Percentiles rank a stretch among this genome's conserved stretches.
These are phyloP conservation scores for Orychophragmus violaceus DNA, from an alignment of 345 rosid species.

Conservation along the genomic window DNA sequence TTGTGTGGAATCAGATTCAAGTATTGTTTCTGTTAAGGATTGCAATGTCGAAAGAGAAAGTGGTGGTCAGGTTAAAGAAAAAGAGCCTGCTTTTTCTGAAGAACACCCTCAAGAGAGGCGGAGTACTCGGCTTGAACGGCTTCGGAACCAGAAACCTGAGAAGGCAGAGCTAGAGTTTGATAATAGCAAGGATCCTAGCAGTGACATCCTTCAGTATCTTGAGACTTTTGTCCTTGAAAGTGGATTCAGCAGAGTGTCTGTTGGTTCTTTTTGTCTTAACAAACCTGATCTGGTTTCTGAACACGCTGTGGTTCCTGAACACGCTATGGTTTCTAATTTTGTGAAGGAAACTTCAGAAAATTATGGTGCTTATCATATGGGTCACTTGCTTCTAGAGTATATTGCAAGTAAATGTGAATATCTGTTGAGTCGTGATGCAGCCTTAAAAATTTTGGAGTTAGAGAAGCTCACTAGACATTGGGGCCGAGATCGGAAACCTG, in stretches of 20 bases:
- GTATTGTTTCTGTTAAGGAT: conserved; percentile 41
- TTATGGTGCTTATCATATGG: conserved; percentile 80
- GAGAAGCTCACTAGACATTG: conserved; percentile 80
- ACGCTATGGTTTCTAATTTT: conserved; percentile 44
- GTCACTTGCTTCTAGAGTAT: conserved; percentile 82
- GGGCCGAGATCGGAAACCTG: conserved; percentile 78
- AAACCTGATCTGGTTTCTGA: conserved; percentile 45
- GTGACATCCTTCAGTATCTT: conserved; percentile 58
- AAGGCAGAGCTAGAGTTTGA: conserved; percentile 76
- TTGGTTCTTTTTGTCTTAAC: conserved; percentile 33
- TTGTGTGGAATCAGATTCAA: conserved; percentile 28
- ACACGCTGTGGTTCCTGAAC: conserved; percentile 41
- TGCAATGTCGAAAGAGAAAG: conserved; percentile 50
- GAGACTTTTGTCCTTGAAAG: conserved; percentile 54
- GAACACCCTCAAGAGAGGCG: conserved; percentile 95
- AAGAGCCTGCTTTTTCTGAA: conserved; percentile 42
- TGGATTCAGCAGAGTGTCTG: conserved; percentile 28
- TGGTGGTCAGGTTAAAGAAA: conserved; percentile 43
- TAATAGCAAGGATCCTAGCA: conserved; percentile 52
- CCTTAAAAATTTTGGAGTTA: conserved; percentile 62
- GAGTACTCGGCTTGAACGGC: conserved; percentile 94
- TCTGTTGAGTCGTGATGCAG: conserved; percentile 42
- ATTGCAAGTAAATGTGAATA: conserved; percentile 44
- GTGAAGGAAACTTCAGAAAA: conserved; percentile 62
- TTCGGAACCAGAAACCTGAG: conserved; percentile 88